These are phyloP conservation scores for Penicillium atrosanguineum DNA, from an alignment of 495 filamentous ascomycete genomes.

Conservation along the genomic window DNA sequence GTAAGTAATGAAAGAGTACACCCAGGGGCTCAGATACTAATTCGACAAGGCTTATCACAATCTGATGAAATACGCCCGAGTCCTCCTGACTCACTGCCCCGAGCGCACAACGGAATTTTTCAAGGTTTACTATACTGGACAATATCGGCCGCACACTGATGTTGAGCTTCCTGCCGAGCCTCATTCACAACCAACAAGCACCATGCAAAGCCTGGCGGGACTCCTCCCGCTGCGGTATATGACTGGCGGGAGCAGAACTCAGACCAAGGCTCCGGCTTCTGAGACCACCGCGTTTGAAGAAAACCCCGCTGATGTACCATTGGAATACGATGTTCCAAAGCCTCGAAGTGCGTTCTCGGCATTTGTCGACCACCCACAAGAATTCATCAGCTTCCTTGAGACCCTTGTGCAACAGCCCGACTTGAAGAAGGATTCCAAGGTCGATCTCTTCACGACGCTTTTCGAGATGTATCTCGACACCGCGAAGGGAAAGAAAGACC, in stretches of 20 bases:
- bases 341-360: constrained; percentile 92
- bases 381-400: constrained; percentile 91
- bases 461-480: constrained; percentile 98
- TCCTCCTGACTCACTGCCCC: constrained; percentile 81
- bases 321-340: constrained; percentile 56
- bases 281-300: constrained; percentile 27
- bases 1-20: constrained; percentile 44
- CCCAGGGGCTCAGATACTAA: constrained; percentile 1
- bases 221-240: constrained; percentile 87
- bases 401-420: constrained; percentile 68
- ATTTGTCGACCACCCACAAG: constrained; percentile 87
- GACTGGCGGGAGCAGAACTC: constrained; percentile 53
- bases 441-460: constrained; percentile 89
- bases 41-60: constrained; percentile 70
- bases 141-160: constrained; percentile 71
- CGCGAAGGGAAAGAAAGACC: constrained; percentile 68
- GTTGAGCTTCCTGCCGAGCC: constrained; percentile 50
- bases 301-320: constrained; percentile 15
- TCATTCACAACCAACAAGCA: constrained; percentile 57
- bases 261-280: constrained; percentile 34
- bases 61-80: constrained; percentile 92
- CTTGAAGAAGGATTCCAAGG: constrained; percentile 66
- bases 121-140: constrained; percentile 87
- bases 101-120: constrained; percentile 78
- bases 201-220: constrained; percentile 77